phyloP scores from a whole-genome alignment of 129 eudicot genomes.

The Scalesia atractyloides region DNA sequence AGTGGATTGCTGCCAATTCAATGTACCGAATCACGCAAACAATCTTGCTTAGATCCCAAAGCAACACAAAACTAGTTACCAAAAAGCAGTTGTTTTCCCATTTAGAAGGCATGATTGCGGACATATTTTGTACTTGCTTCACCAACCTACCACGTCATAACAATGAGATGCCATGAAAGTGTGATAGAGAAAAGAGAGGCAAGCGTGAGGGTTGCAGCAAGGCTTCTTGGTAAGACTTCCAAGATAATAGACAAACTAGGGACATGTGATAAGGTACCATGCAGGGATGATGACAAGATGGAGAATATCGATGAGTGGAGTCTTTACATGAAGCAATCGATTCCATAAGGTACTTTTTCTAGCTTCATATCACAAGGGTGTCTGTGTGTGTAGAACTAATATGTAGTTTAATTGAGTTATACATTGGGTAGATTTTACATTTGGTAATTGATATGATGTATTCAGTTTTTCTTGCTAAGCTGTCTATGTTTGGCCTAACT shows the following conservation, averaged over 20 bases:
- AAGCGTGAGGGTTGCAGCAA: conserved; percentile 32
- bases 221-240: conserved; percentile 33
- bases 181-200: conserved; percentile 32
- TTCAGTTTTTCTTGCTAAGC: not conserved
- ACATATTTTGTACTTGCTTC: conserved; percentile 27
- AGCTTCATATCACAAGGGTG: not conserved
- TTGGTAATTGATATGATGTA: not conserved
- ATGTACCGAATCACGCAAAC: conserved; percentile 45
- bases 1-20: conserved; percentile 42
- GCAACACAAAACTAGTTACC: not conserved
- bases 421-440: not conserved
- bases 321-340: conserved; percentile 10
- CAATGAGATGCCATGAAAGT: conserved; percentile 19
- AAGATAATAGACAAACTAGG: conserved; percentile 20
- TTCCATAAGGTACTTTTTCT: conserved; percentile 12
- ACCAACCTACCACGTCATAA: conserved; percentile 31
- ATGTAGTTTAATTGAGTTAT: not conserved
- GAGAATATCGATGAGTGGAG: conserved; percentile 28
- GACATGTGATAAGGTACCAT: no score
- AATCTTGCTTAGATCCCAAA: conserved; percentile 11
- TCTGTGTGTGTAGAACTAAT: not conserved
- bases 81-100: conserved; percentile 1
- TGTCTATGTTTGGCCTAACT: conserved; percentile 1
- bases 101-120: conserved; percentile 30
- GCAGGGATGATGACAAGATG: conserved; percentile 16